Conservation (phyloP, 2,329 filamentous ascomycete species). For the Amylocarpus encephaloides region DNA sequence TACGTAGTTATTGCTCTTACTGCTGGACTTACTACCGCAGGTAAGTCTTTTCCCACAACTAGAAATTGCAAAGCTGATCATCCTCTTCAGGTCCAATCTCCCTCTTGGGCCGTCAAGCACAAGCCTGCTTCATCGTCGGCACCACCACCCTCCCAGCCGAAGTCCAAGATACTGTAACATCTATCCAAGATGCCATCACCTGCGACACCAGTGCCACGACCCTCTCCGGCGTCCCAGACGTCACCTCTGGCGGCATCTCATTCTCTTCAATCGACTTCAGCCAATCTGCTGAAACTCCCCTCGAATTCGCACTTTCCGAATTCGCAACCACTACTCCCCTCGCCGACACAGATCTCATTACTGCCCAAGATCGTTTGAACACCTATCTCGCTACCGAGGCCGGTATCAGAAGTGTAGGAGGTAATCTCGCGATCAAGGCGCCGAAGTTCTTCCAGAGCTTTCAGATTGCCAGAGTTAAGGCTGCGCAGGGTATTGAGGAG, state of each 20-base stretch:
- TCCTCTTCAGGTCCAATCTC: constrained; percentile 1
- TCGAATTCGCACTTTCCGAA: constrained; percentile 46
- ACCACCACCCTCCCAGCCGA: constrained; percentile 44
- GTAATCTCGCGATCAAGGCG: constrained; percentile 50
- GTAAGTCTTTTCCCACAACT: background rate
- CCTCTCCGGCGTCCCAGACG: constrained; percentile 49
- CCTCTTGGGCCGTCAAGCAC: constrained; percentile 8
- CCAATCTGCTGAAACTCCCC: constrained; percentile 40
- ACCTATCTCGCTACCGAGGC: constrained; percentile 55
- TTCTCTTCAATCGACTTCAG: constrained; percentile 54
- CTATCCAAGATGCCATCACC: constrained; percentile 40
- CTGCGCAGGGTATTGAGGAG: constrained; percentile 50
- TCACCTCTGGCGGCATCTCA: constrained; percentile 42
- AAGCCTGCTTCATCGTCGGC: constrained; percentile 50
- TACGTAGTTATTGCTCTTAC: constrained; percentile 1
- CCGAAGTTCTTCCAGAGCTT: constrained; percentile 58
- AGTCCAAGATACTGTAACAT: constrained; percentile 37
- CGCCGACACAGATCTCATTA: constrained; percentile 41
- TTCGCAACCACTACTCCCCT: constrained; percentile 48
- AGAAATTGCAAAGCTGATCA: background rate
- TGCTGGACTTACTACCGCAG: constrained; percentile 1
- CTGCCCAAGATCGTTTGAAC: constrained; percentile 48
- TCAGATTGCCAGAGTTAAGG: constrained; percentile 53
- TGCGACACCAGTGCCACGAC: constrained; percentile 44
- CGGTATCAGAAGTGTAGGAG: constrained; percentile 47